phyloP scores from a whole-genome alignment of 2,329 filamentous ascomycete genomes.

The Venturia asperata region DNA sequence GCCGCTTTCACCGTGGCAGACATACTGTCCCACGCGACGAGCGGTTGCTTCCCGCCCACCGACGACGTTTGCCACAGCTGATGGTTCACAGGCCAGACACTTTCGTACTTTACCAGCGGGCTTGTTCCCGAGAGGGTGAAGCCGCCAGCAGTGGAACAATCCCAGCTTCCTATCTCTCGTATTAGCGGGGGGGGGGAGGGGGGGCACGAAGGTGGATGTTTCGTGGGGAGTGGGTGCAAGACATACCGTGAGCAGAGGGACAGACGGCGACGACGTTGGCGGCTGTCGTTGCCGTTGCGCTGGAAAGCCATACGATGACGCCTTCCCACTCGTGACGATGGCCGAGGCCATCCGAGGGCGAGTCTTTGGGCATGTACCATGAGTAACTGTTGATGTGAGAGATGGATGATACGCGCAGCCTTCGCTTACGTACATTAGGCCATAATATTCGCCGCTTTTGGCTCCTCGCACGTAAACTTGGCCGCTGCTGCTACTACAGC shows the following conservation, averaged over 20 bases:
- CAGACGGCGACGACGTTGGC: not conserved
- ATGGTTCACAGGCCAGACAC: constrained; percentile 36
- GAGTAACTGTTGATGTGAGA: constrained; percentile 43
- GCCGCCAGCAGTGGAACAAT: not conserved
- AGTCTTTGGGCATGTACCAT: constrained; percentile 48
- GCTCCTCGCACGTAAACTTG: not conserved
- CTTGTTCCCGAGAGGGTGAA: not conserved
- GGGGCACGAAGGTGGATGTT: constrained; percentile 25
- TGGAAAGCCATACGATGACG: constrained; percentile 46
- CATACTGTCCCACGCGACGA: constrained; percentile 47
- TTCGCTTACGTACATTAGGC: not conserved
- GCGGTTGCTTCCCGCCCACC: constrained; percentile 39
- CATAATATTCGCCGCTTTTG: not conserved
- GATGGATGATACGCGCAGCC: not conserved
- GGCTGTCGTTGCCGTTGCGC: constrained; percentile 32
- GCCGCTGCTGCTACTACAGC: not conserved
- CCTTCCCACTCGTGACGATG: constrained; percentile 53
- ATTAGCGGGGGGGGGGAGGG: no score
- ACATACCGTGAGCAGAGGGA: not conserved
- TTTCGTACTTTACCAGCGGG: not conserved
- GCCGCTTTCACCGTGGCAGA: constrained; percentile 37
- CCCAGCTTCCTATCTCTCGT: not conserved
- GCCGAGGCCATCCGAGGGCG: constrained; percentile 38
- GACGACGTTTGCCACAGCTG: constrained; percentile 37
- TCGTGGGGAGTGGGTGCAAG: no score